phyloP scores from a whole-genome alignment of 108 stramenopile genomes.

The Discostella stelligeroides region DNA sequence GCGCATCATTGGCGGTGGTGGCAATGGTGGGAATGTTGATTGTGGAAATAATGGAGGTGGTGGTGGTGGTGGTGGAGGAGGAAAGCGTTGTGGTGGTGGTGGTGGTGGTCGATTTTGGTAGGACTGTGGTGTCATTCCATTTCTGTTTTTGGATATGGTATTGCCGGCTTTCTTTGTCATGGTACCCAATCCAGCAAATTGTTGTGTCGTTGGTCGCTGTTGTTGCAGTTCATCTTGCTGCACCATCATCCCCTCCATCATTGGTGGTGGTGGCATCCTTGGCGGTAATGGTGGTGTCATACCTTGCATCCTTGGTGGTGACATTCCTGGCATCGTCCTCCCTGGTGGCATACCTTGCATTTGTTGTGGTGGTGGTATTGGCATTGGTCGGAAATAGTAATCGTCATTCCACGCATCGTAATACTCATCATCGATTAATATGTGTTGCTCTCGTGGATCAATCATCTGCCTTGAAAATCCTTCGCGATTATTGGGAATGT shows the following conservation, averaged over 20 bases:
- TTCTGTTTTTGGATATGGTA: background rate
- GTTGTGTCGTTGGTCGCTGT: constrained; percentile 22
- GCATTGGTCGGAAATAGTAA: background rate
- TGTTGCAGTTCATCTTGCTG: background rate
- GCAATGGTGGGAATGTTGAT: background rate
- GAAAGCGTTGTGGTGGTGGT: constrained; percentile 4
- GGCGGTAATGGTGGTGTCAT: constrained; percentile 5
- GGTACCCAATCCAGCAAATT: constrained; percentile 31
- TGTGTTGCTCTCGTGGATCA: constrained; percentile 7
- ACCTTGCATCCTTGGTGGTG: no score
- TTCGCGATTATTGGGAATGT: no score
- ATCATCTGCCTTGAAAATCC: no score
- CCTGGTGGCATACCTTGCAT: no score
- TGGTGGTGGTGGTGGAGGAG: no score
- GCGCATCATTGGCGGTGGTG: constrained; percentile 20
- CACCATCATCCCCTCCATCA: background rate
- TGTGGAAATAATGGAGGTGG: background rate
- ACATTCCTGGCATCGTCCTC: no score
- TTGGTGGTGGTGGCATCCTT: background rate
- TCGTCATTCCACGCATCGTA: background rate
- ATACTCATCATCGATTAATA: constrained; percentile 3
- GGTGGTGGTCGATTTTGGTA: background rate
- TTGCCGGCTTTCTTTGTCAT: constrained; percentile 3
- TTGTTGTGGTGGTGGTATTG: constrained; percentile 4
- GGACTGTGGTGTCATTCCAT: background rate